Evolutionary conservation across 257 asterid species (phyloP).

Genomic region (Nicotiana noctiflora): DNA sequence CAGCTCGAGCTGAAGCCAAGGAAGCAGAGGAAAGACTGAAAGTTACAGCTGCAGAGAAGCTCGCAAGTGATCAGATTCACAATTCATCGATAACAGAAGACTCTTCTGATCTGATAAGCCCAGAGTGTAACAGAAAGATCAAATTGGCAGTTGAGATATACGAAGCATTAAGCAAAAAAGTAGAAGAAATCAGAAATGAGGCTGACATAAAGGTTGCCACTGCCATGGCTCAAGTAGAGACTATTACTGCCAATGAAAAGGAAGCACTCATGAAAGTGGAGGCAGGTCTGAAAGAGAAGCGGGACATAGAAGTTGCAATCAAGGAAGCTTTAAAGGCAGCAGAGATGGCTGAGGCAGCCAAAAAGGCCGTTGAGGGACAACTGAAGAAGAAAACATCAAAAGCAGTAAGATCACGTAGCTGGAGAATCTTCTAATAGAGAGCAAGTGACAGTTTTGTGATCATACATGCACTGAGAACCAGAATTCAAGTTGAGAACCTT

Average conservation of each 20-base stretch:
- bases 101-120: conserved; percentile 6
- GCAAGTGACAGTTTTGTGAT: conserved; percentile 11
- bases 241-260: conserved; percentile 32
- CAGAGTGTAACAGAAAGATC: conserved; percentile 27
- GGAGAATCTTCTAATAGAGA: conserved; percentile 24
- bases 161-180: conserved; percentile 35
- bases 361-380: conserved; percentile 42
- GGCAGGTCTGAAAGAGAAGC: conserved; percentile 33
- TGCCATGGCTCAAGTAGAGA: conserved; percentile 43
- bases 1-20: conserved; percentile 25
- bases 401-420: conserved; percentile 2
- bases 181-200: conserved; percentile 23
- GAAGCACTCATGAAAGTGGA: conserved; percentile 31
- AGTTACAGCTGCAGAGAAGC: conserved; percentile 43
- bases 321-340: conserved; percentile 54
- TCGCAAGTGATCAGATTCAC: conserved; percentile 35
- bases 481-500: background rate
- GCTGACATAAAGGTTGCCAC: conserved; percentile 54
- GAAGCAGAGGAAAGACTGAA: conserved; percentile 49
- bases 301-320: conserved; percentile 37
- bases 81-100: conserved; percentile 20
- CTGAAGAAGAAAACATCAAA: conserved; percentile 19
- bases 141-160: conserved; percentile 40
- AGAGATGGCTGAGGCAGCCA: conserved; percentile 67
- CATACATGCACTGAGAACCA: conserved; percentile 2